Evolutionary conservation across 2,329 filamentous ascomycete genomes (phyloP), one percentile per base, ranked within the genome.

Genomic region (Fusarium sp.): DNA sequence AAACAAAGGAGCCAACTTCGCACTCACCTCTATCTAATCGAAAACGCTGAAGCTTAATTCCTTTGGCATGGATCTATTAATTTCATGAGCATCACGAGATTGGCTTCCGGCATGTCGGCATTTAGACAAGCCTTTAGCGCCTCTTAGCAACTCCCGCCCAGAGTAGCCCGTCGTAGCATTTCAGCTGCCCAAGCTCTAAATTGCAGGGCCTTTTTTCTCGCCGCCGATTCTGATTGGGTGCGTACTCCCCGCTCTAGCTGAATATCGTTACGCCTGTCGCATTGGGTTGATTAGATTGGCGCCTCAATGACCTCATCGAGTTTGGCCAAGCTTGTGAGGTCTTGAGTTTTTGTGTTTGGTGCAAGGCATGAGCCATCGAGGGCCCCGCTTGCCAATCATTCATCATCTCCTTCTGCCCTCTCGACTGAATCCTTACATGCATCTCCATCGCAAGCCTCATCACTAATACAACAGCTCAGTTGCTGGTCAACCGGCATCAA

Each of bases 271-370:
- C 46, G 36, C 11, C n/a, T 10, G 8, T 32, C n/a, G 32, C 50
- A 32, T 31, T 52, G 43, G 43, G 40, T 55, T 52, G 22, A 39
- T 45, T 42, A 29, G 53, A 43, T 39, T 59, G 52, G 61, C 58
- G 44, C 38, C 39, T 66, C 53, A 40, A 66, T 65, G 62, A 65
- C 58, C 53, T 65, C 62, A 65, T 59, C 28, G 26, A 49, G 35
- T 31, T 39, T 10, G 15, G 61, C 61, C 48, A 65, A 63, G 58
- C 35, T 56, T 47, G 61, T 61, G 58, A 59, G 65, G 62, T 63
- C 62, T 65, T 57, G 57, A 50, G 56, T 9, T 61, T 32, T 53
- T 42, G 35, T 51, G 34, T 19, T 13, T 15, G 28, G 31, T 22
- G 22, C 8, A 13, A 48, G 34, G 48, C 25, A 49, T 35, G 45